phyloP scores from a whole-genome alignment of 768 basidiomycete genomes.

The Gyrodon lividus region DNA sequence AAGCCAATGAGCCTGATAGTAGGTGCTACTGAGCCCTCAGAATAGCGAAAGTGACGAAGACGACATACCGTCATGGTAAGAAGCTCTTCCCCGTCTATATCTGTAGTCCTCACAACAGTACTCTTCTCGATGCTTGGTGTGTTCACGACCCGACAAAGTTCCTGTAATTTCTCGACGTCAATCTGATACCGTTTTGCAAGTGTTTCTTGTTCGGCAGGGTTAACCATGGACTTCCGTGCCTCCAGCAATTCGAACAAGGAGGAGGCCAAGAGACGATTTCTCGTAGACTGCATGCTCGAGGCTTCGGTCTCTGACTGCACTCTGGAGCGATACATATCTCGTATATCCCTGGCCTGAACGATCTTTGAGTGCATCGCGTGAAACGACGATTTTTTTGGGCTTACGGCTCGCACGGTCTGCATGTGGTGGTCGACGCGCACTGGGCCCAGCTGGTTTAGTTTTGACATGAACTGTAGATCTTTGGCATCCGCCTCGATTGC shows the following conservation, averaged over 20 bases:
- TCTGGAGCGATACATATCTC: constrained; percentile 53
- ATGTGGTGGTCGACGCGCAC: constrained; percentile 70
- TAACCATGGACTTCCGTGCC: constrained; percentile 50
- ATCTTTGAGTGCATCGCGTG: neutral
- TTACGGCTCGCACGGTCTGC: constrained; percentile 48
- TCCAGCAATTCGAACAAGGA: constrained; percentile 60
- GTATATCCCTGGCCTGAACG: constrained; percentile 28
- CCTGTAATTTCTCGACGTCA: constrained; percentile 50
- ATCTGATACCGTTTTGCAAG: constrained; percentile 56
- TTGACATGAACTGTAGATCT: constrained; percentile 71
- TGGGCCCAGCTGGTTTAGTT: constrained; percentile 61
- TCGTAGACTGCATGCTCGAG: constrained; percentile 35
- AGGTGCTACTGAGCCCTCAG: neutral
- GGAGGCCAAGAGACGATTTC: constrained; percentile 55
- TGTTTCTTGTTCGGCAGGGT: constrained; percentile 42
- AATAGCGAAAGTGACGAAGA: neutral
- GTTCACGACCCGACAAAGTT: constrained; percentile 55
- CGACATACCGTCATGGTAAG: constrained; percentile 48
- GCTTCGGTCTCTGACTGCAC: constrained; percentile 56
- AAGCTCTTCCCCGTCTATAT: constrained; percentile 57
- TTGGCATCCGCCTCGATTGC: constrained; percentile 63
- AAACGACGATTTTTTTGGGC: no score
- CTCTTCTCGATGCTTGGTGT: constrained; percentile 59
- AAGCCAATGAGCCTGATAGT: constrained; percentile 27
- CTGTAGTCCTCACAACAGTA: constrained; percentile 41